A percentile compares a stretch with the other conserved stretches of the same genome.
Evolutionary conservation across 441 rosid genomes (phyloP).

Genomic region (Gossypium gossypioides): DNA sequence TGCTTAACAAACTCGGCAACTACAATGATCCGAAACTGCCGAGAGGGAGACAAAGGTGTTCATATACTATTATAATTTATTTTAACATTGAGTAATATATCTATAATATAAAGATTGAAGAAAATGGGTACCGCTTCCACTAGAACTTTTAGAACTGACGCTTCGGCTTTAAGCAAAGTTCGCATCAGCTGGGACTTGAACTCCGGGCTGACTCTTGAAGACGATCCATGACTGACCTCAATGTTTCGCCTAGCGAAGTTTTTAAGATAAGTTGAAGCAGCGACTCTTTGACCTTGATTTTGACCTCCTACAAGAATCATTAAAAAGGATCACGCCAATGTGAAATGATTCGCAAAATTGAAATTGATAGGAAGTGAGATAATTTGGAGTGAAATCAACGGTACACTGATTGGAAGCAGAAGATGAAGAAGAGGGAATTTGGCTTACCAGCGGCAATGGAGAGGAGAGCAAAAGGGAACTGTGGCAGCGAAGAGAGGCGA

Average conservation of each 20-base stretch:
- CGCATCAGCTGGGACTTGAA: conserved; percentile 69
- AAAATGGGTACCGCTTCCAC: conserved; percentile 52
- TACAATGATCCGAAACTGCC: conserved; percentile 56
- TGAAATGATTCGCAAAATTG: background rate
- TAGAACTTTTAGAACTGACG: conserved; percentile 55
- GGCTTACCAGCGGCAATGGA: conserved; percentile 47
- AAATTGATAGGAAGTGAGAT: background rate
- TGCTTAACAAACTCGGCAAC: conserved; percentile 59
- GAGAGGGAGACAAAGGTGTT: conserved; percentile 12
- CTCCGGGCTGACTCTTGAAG: conserved; percentile 47
- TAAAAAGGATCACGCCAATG: background rate
- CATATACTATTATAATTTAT: background rate
- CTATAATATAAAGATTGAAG: background rate
- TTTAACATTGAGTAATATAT: background rate
- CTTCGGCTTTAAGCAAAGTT: conserved; percentile 52
- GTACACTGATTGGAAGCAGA: background rate
- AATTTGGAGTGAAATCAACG: conserved; percentile 1
- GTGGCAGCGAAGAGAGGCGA: conserved; percentile 50
- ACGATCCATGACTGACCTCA: conserved; percentile 21
- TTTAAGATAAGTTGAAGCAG: conserved; percentile 78
- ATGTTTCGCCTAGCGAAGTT: conserved; percentile 50
- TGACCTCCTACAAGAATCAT: conserved; percentile 38
- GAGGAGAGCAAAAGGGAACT: conserved; percentile 63
- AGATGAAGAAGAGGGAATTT: background rate
- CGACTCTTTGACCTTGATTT: conserved; percentile 49